Evolutionary conservation across 2,329 filamentous ascomycete species (phyloP), one percentile per base, ranked within the genome.

Genomic region (Mycogone perniciosa): DNA sequence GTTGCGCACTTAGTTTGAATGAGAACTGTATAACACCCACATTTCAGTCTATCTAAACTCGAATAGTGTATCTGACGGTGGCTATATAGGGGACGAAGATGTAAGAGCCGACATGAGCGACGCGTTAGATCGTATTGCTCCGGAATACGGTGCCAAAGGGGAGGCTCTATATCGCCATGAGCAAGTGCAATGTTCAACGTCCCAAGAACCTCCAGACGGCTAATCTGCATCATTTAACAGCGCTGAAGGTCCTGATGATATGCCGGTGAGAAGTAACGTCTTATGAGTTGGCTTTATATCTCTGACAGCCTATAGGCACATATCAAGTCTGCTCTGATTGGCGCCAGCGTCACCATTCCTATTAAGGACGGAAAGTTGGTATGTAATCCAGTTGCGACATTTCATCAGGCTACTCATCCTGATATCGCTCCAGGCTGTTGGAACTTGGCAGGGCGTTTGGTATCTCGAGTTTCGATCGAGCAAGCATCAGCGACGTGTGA

Each of bases 81-180:
- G 20, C 7, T 35, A 20, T 41, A 6, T 5, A 67, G 66, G 66
- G 89, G 89, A 92, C 63, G 64, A 67, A 42, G 89, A 95, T 71
- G 93, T 99, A n/a, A 80, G 90, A 52, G 80, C 79, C 38, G 90
- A 99, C 69, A 96, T 97, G 92, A 89, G 82, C 64, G 89, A 96
- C 72, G 89, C 92, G 43, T 75, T 99, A 58, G 92, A 99, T 69
- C 78, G 90, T 41, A 87, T 99, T 62, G 93, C 86, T 39, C 90
- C 91, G 0, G 87, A 88, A 63, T 69, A 70, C 5, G 91, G 95
- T 50, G 79, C 77, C 27, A 85, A 84, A 64, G 85, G 86, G 3
- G 76, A 83, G 66, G 76, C 81, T 7, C 67, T 97, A 42, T 99
- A 97, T 71, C 75, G 88, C 40, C 93, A 99, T 71, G 64, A 67